Base-by-base conservation (phyloP, 2,329 filamentous ascomycete genomes). In the Fusarium sp. region DNA sequence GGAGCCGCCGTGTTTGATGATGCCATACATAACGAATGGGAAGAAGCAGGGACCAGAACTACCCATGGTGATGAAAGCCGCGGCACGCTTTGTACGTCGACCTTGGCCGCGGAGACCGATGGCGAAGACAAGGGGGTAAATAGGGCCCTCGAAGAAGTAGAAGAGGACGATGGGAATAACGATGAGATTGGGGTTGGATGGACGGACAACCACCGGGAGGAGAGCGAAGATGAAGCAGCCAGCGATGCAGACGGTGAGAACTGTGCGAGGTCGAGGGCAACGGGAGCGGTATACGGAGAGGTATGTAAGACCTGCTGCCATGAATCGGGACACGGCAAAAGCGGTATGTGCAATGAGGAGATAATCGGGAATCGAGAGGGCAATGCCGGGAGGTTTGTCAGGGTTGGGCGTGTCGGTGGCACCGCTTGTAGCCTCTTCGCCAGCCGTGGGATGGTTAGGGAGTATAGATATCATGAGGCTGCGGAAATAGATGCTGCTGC, bases 61-160 rank as follows among this genome's bases (percentile, higher is more conserved):
- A 50, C 90, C 92, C 77, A 91, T 93, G 3, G 95, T 92, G 68
- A 97, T 90, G 78, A 89, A 92, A 2, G 91, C 91, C 0, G 91
- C 91, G 0, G 91, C 93, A 48, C 91, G 87, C 81, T 97, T 97
- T 6, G 92, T 94, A 69, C 93, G 87, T n/a, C 88, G 86, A 0
- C 94, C 94, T 50, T 97, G 87, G 1, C 94, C 93, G 4, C 93
- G 88, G 62, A 97, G 90, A 5, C 91, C 92, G 14, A 96, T 86
- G 5, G 92, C 90, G 71, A 94, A 94, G 63, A 96, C 90, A 3
- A 95, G 89, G 0, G 94, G 94, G 84, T 93, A 97, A 72, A 93
- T 88, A 52, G 94, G 93, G 0, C 91, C 92, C 78, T 95, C 93
- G 74, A 92, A 93, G 78, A 97, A 93, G 69, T 93, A 90, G 68